Base-by-base conservation (phyloP, 2,329 filamentous ascomycete species). In the Xylaria sp. region DNA sequence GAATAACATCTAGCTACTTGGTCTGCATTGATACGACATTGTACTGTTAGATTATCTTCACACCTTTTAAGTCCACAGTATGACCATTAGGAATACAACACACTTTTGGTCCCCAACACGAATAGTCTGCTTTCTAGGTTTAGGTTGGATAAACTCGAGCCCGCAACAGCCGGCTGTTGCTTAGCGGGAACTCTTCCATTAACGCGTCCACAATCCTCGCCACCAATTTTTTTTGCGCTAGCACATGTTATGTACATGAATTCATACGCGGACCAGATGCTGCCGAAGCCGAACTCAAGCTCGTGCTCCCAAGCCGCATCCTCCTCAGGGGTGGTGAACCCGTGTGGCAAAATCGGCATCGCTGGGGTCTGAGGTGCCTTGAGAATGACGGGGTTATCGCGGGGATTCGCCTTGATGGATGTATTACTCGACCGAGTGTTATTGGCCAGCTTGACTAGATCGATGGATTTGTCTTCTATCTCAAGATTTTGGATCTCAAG, bases 231-330 rank as follows among this genome's bases (percentile, higher is more conserved):
- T 42, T 42, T 42, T 17, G 39, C 14, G 34, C 11, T 30, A 14
- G 17, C 7, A 36, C 34, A 2, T 6, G 3, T 2, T 6, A 36
- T 30, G 6, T 24, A 5, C 54, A 42, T 42, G 39, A 5, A 42
- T 11, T 32, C 30, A 27, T 59, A 59, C n/a, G 17, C 39, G 4
- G 56, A 21, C 39, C 56, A 59, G n/a, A 59, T 59, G 24, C 45
- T n/a, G 4, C 6, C 11, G 11, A 59, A 59, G 17, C 56, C 56
- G 21, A 17, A 24, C 4, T 12, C 17, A 8, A 59, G 56, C n/a
- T 59, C 42, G 14, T 59, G 7, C n/a, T 34, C n/a, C 12, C 17
- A 7, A 2, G 17, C 27, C 1, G 11, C 21, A 6, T 45, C 9
- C 17, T 58, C 34, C 8, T 9, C 55, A 12, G 55, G 2, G 17